These are phyloP conservation scores for Stygiomarasmius scandens DNA, from an alignment of 1,284 basidiomycete species.

Conservation along the genomic window DNA sequence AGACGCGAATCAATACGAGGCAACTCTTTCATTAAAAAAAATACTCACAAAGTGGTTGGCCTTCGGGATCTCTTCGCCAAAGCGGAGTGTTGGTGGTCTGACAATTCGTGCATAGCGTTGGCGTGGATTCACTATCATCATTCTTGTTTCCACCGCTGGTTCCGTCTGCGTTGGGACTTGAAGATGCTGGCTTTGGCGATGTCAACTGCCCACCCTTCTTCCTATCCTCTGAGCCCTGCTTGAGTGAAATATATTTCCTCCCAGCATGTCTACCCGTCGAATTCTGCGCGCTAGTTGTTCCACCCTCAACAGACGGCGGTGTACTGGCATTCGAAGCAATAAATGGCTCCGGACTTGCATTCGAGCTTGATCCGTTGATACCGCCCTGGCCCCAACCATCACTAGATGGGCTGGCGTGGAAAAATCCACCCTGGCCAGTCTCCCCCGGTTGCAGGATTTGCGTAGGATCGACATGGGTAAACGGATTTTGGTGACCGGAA, in stretches of 20 bases:
- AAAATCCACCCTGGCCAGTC: constrained; percentile 37
- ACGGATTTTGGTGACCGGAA: constrained; percentile 49
- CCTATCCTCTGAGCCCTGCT: constrained; percentile 55
- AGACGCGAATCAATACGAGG: constrained; percentile 13
- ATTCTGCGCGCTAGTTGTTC: constrained; percentile 17
- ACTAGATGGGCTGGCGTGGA: constrained; percentile 78
- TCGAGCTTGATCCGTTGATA: constrained; percentile 63
- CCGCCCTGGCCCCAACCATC: constrained; percentile 67
- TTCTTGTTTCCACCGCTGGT: constrained; percentile 42
- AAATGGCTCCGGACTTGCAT: constrained; percentile 78
- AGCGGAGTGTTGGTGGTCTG: constrained; percentile 94
- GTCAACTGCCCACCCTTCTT: constrained; percentile 18
- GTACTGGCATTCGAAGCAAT: constrained; percentile 68
- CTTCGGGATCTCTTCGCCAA: constrained; percentile 94
- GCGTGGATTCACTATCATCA: constrained; percentile 69
- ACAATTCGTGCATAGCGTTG: constrained; percentile 92
- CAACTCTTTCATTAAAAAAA: constrained; percentile 15
- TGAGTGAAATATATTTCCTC: constrained; percentile 65
- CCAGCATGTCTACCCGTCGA: constrained; percentile 21
- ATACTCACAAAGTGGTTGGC: constrained; percentile 85
- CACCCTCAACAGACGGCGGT: constrained; percentile 63
- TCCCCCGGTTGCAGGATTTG: constrained; percentile 64
- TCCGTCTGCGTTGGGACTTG: constrained; percentile 32
- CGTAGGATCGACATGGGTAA: constrained; percentile 87
- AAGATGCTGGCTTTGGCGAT: background rate